These are phyloP conservation scores for Nitzschia sp. DNA, from an alignment of 108 stramenopile species.

Conservation along the genomic window DNA sequence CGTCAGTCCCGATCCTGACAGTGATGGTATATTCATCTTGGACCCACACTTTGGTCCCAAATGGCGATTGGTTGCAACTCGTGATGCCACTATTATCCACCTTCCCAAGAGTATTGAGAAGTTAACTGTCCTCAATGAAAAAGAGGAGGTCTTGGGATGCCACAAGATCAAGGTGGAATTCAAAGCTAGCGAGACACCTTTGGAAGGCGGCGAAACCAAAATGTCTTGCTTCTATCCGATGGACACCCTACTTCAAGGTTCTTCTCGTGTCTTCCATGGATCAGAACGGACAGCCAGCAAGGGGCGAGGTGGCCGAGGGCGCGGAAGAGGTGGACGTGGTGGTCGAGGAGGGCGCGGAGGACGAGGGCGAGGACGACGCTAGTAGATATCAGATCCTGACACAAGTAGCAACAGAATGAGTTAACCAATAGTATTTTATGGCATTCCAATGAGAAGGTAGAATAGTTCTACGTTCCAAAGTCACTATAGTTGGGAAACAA, in stretches of 20 bases:
- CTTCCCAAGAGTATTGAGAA: conserved; percentile 77
- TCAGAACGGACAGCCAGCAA: conserved; percentile 64
- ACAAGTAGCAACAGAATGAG: background rate
- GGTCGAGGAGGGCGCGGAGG: conserved; percentile 48
- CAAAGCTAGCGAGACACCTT: conserved; percentile 68
- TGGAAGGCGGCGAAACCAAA: conserved; percentile 56
- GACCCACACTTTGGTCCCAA: conserved; percentile 82
- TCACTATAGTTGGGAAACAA: too few species aligned
- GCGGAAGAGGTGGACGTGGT: conserved; percentile 56
- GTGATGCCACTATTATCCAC: conserved; percentile 68
- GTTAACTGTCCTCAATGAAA: conserved; percentile 67
- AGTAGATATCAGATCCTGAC: background rate
- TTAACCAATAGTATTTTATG: too few species aligned
- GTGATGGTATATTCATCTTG: conserved; percentile 80
- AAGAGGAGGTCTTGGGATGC: conserved; percentile 67
- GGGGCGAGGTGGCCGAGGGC: conserved; percentile 63
- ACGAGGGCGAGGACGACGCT: conserved; percentile 31
- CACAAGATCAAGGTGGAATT: conserved; percentile 78
- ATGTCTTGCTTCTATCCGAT: conserved; percentile 69
- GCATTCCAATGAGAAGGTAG: too few species aligned
- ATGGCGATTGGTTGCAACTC: conserved; percentile 74
- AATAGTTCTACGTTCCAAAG: too few species aligned
- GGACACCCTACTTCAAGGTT: conserved; percentile 67
- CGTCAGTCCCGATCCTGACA: conserved; percentile 81
- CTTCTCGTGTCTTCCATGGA: conserved; percentile 70